These are phyloP conservation scores for Candida maesae DNA, from an alignment of 805 yeast species.

Conservation along the genomic window DNA sequence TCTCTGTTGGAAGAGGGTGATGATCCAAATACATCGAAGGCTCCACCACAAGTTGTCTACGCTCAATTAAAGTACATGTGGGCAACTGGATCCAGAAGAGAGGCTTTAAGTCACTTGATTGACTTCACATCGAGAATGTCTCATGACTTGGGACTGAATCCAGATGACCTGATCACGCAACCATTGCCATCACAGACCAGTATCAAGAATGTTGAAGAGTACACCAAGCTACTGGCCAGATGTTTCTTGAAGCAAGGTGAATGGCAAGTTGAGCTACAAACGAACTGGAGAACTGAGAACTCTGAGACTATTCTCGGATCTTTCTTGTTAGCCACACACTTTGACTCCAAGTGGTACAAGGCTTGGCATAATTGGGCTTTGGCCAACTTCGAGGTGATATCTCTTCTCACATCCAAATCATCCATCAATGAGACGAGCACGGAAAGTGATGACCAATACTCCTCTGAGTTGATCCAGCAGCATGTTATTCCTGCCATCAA, in stretches of 20 bases:
- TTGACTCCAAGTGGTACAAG: slow-evolving; percentile 90
- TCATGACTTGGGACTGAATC: slow-evolving; percentile 79
- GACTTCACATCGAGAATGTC: slow-evolving; percentile 92
- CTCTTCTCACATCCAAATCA: slow-evolving; percentile 43
- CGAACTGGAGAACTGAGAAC: slow-evolving; percentile 73
- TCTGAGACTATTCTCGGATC: slow-evolving; percentile 88
- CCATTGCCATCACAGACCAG: slow-evolving; percentile 63
- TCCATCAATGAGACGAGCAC: slow-evolving; percentile 30
- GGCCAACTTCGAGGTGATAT: slow-evolving; percentile 93
- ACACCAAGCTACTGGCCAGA: slow-evolving; percentile 82
- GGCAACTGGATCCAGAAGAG: slow-evolving; percentile 87
- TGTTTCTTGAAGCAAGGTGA: slow-evolving; percentile 98
- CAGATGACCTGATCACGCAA: slow-evolving; percentile 82
- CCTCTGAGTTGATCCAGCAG: slow-evolving; percentile 62
- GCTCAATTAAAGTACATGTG: slow-evolving; percentile 96
- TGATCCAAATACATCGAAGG: slow-evolving; percentile 59
- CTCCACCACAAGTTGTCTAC: slow-evolving; percentile 95
- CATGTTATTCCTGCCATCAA: slow-evolving; percentile 95
- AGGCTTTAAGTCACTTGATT: slow-evolving; percentile 79
- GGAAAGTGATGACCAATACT: slow-evolving; percentile 26
- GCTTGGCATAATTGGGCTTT: slow-evolving; percentile 99
- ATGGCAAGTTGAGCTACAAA: slow-evolving; percentile 86
- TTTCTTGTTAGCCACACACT: slow-evolving; percentile 89
- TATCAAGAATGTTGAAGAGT: slow-evolving; percentile 71
- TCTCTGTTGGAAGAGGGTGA: slow-evolving; percentile 70